Evolutionary conservation across 208 protist genomes (phyloP), one percentile per base, ranked within the genome.

Genomic region (Leishmania major): DNA sequence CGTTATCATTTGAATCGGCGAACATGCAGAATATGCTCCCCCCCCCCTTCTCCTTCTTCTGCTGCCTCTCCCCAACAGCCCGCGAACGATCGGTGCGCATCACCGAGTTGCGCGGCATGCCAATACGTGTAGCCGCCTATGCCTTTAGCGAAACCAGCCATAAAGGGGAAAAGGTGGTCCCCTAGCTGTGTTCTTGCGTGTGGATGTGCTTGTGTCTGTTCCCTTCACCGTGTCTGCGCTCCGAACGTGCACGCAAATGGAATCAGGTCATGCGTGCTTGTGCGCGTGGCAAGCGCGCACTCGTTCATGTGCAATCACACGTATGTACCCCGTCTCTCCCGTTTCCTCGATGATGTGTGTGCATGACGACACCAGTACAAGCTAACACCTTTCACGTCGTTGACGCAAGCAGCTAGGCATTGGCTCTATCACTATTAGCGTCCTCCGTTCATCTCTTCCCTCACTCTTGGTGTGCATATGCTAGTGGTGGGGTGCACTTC

Each of bases 1-100:
- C n/a, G 62, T 40, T 69, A 8, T 69, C 62, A 22, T 40, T 69
- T 4, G 6, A 35, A 22, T 35, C 31, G 31, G 62, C 15, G 11
- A 73, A 49, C 7, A 31, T 49, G 69, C 15, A 49, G 43, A 40
- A 73, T 31, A 31, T 7, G 19, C 22, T 43, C 40, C 10, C 40
- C 40, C 25, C 45, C 67, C 35, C 15, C n/a, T 15, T n/a, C 40
- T 49, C 22, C 43, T 72, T 3, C 40, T 13, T 47, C 64, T 49
- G 37, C 7, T n/a, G 7, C 40, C 40, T 40, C 22, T 25, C 40
- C 37, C 31, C 67, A 47, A n/a, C 67, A 7, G 15, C 43, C 40
- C 35, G 40, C 31, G 67, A 72, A n/a, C 43, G 6, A n/a, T 47
- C 67, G 40, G 67, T 72, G 67, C 49, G n/a, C 67, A 72, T 72